Evolutionary conservation across 306 rosid genomes (phyloP).

Genomic region (Cicer pinnatifidum): DNA sequence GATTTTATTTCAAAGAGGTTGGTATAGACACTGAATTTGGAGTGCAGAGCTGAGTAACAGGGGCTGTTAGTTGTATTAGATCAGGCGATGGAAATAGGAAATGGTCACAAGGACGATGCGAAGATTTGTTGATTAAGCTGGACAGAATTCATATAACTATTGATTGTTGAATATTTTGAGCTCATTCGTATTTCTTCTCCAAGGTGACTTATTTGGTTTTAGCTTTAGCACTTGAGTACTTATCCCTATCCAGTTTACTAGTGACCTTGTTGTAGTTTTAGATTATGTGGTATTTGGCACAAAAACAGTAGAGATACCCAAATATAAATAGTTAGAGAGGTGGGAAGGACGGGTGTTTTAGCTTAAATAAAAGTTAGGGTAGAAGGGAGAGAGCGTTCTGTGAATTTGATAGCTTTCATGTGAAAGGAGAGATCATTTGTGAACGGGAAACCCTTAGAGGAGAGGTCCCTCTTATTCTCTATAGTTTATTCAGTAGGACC

Average conservation of each 20-base stretch:
- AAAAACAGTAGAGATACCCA: neutral
- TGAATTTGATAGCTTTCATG: constrained; percentile 1
- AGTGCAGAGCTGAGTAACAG: neutral
- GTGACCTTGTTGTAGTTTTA: neutral
- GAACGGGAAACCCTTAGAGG: neutral
- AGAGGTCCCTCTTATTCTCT: neutral
- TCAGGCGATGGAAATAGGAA: neutral
- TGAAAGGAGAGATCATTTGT: neutral
- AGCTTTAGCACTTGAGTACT: constrained; percentile 21
- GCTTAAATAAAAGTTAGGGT: neutral
- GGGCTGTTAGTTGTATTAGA: neutral
- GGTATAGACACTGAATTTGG: neutral
- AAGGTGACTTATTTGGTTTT: neutral
- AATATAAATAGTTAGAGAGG: neutral
- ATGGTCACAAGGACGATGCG: neutral
- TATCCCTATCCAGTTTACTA: neutral
- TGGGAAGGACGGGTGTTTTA: neutral
- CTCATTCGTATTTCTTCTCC: neutral
- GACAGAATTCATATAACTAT: neutral
- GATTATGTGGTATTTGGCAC: neutral
- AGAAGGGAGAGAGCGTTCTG: neutral
- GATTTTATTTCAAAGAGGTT: neutral
- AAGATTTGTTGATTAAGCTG: neutral
- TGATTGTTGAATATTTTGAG: neutral
- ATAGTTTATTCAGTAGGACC: neutral